These are phyloP conservation scores for Boechera retrofracta DNA, from an alignment of 345 rosid species.

Conservation along the genomic window DNA sequence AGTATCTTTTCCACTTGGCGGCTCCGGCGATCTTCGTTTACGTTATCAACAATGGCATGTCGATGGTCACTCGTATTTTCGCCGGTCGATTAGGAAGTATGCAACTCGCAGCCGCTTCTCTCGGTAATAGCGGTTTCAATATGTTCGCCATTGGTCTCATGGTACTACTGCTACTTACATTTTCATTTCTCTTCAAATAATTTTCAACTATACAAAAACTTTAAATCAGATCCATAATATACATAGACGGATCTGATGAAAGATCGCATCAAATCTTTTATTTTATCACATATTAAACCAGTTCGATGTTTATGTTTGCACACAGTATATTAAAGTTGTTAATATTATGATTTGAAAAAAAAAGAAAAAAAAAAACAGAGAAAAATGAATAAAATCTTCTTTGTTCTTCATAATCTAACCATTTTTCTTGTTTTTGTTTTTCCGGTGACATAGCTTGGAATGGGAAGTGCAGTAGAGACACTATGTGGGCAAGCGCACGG, in stretches of 20 bases:
- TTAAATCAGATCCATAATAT: background rate
- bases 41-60: constrained; percentile 57
- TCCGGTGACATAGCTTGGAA: constrained; percentile 55
- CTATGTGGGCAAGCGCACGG: constrained; percentile 87
- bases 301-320: no score
- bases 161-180: constrained; percentile 41
- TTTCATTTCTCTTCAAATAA: background rate
- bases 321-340: no score
- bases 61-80: constrained; percentile 64
- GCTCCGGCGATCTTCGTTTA: constrained; percentile 65
- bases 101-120: constrained; percentile 67
- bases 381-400: background rate
- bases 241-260: background rate
- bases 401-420: background rate
- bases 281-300: background rate
- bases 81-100: constrained; percentile 72
- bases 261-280: background rate
- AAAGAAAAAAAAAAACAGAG: no score
- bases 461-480: constrained; percentile 92
- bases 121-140: constrained; percentile 65
- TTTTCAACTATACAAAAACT: background rate
- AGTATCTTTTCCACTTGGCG: constrained; percentile 52
- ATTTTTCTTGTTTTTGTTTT: background rate
- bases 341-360: no score
- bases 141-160: constrained; percentile 56